Conservation (phyloP, 2,329 filamentous ascomycete genomes). For the Onygenales sp. region DNA sequence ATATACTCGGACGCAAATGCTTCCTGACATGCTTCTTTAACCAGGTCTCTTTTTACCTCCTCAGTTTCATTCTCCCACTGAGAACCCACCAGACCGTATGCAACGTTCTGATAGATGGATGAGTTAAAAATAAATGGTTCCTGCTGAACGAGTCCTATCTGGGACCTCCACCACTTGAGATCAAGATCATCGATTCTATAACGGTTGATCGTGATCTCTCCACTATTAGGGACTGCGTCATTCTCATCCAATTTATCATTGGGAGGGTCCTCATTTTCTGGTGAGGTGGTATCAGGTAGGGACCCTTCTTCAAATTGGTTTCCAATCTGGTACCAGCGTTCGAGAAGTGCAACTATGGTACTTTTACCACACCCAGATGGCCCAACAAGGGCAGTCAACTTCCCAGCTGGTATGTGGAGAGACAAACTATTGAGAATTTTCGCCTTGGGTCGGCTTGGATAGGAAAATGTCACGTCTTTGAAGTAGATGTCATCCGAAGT, state of each 20-base stretch:
- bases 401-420: conserved; percentile 24
- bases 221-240: conserved; percentile 18
- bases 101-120: conserved; percentile 54
- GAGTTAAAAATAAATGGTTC: conserved; percentile 61
- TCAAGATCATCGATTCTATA: conserved; percentile 48
- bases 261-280: conserved; percentile 1
- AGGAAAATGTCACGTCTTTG: conserved; percentile 59
- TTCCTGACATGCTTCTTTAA: conserved; percentile 55
- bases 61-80: conserved; percentile 25
- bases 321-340: conserved; percentile 32
- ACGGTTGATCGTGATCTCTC: conserved; percentile 45
- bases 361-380: conserved; percentile 38
- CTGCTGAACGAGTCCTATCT: conserved; percentile 58
- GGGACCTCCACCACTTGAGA: conserved; percentile 49
- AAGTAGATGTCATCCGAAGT: conserved; percentile 50
- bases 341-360: conserved; percentile 34
- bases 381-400: conserved; percentile 36
- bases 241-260: neutral
- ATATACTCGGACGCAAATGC: conserved; percentile 64
- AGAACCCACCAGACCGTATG: conserved; percentile 42
- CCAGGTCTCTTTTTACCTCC: conserved; percentile 36
- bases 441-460: conserved; percentile 43
- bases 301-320: neutral
- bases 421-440: conserved; percentile 26
- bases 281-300: neutral